Conservation (phyloP, 2,329 filamentous ascomycete species). For the Sarocladium oryzae region DNA sequence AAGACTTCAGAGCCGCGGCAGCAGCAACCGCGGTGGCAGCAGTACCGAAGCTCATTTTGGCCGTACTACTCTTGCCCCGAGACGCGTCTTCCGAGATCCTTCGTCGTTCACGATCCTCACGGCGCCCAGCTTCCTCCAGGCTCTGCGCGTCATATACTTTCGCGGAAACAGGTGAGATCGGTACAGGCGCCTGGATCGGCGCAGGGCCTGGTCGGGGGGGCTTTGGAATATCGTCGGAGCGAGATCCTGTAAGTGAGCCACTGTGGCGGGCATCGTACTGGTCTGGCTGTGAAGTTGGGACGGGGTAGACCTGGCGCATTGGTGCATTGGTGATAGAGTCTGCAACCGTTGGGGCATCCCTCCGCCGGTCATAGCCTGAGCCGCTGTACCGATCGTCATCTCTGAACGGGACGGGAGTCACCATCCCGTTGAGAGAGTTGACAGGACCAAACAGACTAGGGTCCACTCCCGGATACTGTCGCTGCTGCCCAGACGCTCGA, state of each 20-base stretch:
- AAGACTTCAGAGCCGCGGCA: constrained; percentile 16
- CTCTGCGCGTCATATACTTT: constrained; percentile 55
- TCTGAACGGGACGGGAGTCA: constrained; percentile 24
- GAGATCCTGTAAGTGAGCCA: constrained; percentile 38
- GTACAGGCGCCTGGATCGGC: constrained; percentile 79
- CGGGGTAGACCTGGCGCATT: constrained; percentile 60
- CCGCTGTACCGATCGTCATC: constrained; percentile 19
- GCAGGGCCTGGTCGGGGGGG: constrained; percentile 50
- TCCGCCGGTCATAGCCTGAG: neutral
- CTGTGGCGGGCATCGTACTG: constrained; percentile 46
- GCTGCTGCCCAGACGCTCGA: constrained; percentile 15
- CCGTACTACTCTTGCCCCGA: constrained; percentile 26
- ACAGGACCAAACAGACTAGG: constrained; percentile 52
- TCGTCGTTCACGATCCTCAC: constrained; percentile 16
- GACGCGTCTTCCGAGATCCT: neutral
- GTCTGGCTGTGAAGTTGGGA: constrained; percentile 58
- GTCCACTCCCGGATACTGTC: constrained; percentile 48
- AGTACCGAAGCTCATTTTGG: constrained; percentile 39
- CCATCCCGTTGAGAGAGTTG: constrained; percentile 53
- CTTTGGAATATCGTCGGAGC: constrained; percentile 29
- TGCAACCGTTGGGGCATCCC: neutral
- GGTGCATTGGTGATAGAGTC: constrained; percentile 15
- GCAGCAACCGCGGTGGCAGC: constrained; percentile 44
- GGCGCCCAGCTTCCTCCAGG: constrained; percentile 29
- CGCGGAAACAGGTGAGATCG: constrained; percentile 64